phyloP scores from a whole-genome alignment of 2,329 filamentous ascomycete genomes.

The Penicillium psychrosexuale region DNA sequence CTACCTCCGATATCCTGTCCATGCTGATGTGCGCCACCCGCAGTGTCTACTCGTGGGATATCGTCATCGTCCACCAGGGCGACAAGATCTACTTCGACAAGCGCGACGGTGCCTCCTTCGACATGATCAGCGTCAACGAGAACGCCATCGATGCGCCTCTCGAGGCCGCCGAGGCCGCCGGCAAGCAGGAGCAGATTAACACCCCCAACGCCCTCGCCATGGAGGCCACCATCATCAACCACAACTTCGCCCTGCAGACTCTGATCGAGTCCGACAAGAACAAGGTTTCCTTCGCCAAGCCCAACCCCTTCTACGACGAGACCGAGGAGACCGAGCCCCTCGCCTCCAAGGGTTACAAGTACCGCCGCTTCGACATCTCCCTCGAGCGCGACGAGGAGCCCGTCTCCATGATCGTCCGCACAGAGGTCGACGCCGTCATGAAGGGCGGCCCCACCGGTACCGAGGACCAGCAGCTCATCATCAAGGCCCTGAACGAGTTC shows the following conservation, averaged over 20 bases:
- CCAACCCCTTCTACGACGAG: slow-evolving; percentile 97
- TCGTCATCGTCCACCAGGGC: slow-evolving; percentile 87
- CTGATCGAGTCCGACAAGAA: slow-evolving; percentile 74
- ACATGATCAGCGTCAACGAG: slow-evolving; percentile 99
- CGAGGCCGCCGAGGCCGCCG: slow-evolving; percentile 69
- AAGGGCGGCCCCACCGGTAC: slow-evolving; percentile 84
- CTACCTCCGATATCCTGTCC: slow-evolving; percentile 93
- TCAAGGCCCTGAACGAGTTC: slow-evolving; percentile 98
- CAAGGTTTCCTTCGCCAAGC: slow-evolving; percentile 79
- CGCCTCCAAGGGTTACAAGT: slow-evolving; percentile 97
- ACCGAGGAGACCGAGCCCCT: slow-evolving; percentile 89
- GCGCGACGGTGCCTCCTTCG: slow-evolving; percentile 88
- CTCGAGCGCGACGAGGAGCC: slow-evolving; percentile 89
- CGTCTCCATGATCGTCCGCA: slow-evolving; percentile 86
- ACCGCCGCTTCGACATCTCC: slow-evolving; percentile 92
- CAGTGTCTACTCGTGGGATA: slow-evolving; percentile 97
- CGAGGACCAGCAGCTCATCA: slow-evolving; percentile 84
- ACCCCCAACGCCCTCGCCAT: slow-evolving; percentile 88
- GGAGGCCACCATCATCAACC: slow-evolving; percentile 99
- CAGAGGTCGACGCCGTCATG: slow-evolving; percentile 90
- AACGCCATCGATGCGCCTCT: slow-evolving; percentile 94
- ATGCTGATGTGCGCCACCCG: slow-evolving; percentile 99
- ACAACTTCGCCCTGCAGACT: slow-evolving; percentile 97
- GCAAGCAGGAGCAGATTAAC: slow-evolving; percentile 89
- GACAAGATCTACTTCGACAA: slow-evolving; percentile 99